phyloP scores from a whole-genome alignment of 352 stramenopile species.

The Globisporangium echinulatum region DNA sequence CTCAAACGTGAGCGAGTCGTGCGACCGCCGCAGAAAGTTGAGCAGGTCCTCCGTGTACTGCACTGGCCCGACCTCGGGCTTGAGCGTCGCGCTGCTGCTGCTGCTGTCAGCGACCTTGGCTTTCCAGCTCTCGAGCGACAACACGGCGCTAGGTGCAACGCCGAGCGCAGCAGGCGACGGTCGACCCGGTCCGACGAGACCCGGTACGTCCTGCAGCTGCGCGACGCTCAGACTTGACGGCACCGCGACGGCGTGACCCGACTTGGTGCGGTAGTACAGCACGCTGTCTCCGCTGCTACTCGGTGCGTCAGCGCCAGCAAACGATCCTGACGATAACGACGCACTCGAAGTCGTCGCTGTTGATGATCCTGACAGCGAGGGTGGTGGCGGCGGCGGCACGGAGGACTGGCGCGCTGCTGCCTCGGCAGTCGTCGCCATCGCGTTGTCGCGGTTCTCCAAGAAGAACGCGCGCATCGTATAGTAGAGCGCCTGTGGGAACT shows the following conservation, averaged over 20 bases:
- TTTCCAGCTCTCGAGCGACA: conserved; percentile 68
- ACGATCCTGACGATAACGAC: background rate
- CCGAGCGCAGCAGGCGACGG: conserved; percentile 64
- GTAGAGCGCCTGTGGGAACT: conserved; percentile 98
- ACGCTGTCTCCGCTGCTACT: conserved; percentile 4
- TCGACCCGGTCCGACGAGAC: conserved; percentile 60
- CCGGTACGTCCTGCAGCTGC: conserved; percentile 67
- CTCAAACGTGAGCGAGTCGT: conserved; percentile 87
- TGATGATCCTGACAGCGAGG: background rate
- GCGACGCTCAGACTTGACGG: conserved; percentile 43
- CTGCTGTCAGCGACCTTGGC: conserved; percentile 33
- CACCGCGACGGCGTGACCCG: conserved; percentile 71
- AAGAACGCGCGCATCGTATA: conserved; percentile 98
- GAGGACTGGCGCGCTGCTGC: conserved; percentile 13
- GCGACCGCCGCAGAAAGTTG: conserved; percentile 90
- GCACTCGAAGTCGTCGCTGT: background rate
- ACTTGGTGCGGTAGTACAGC: conserved; percentile 79
- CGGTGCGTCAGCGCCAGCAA: conserved; percentile 4
- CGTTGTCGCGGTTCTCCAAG: conserved; percentile 94
- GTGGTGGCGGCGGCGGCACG: conserved; percentile 11
- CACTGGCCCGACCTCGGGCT: conserved; percentile 72
- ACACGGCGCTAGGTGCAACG: conserved; percentile 43
- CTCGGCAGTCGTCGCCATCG: conserved; percentile 40
- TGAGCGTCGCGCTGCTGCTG: conserved; percentile 30
- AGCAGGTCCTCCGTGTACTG: conserved; percentile 92